Evolutionary conservation across 257 asterid species (phyloP), one percentile per base, ranked within the genome.

Genomic region (Capsicum baccatum): DNA sequence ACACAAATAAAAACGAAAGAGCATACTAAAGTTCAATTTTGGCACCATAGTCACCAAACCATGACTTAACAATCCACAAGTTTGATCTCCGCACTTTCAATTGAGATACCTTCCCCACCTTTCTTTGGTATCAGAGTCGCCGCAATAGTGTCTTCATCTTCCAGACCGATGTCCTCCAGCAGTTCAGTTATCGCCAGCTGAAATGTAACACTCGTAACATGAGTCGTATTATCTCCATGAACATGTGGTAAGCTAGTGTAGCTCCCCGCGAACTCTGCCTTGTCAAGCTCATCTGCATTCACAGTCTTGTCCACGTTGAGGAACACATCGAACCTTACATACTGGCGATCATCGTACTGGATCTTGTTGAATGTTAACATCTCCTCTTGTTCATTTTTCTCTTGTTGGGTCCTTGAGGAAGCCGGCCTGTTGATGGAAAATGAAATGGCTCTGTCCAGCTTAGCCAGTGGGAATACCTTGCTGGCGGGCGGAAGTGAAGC

Each of bases 191-290:
- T 67, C 9, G 80, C 79, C 15, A 82, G 55, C 56, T 0, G 9
- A 14, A 73, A 50, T 0, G 1, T 10, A 39, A 26, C 60, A 26
- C 0, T 5, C 1, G 1, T 44, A 47, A 0, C 1, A 73, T n/a
- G 11, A 6, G 26, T 2, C 1, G 37, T 16, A 62, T 26, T 64
- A 67, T 15, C 3, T 59, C n/a, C 79, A 35, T 82, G 80, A 52
- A 82, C 79, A 80, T 89, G 92, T 47, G 95, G 92, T 85, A 92
- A 85, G 83, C 87, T 92, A 2, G 95, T 89, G 60, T 87, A 90
- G 0, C 92, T 87, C 3, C 94, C 92, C 0, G 92, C 91, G 26
- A 84, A 91, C 89, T 89, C 92, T 0, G 90, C 89, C 90, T 74
- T 85, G 86, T 88, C 89, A 7, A 92, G 68, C 78, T 87, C 87